Evolutionary conservation across 2,329 filamentous ascomycete genomes (phyloP), one percentile per base, ranked within the genome.

Genomic region (Alternaria incomplexa): DNA sequence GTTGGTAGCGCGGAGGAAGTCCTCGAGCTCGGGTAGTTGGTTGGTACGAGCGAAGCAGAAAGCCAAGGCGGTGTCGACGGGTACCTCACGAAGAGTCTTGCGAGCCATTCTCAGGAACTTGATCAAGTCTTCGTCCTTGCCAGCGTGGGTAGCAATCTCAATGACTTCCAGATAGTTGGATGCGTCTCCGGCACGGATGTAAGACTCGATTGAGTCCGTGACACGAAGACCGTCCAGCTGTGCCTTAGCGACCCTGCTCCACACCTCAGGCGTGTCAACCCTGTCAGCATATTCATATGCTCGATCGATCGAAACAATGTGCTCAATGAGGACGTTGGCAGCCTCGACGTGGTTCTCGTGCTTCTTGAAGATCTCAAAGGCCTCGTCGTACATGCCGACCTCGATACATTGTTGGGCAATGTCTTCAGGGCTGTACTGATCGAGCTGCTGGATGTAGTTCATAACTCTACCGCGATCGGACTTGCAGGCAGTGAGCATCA

Each of bases 311-410:
- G 93, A 97, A 76, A 99, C 95, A 73, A 99, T 90, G 77, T 99
- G 90, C 76, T 99, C 96, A 25, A 99, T 92, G 6, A 99, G 89
- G 28, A 99, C 96, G 68, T 95, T 91, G 72, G 92, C 92, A 28
- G 96, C 96, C 53, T 92, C 91, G 58, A 88, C 85, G 81, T 97
- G 93, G 82, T 97, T 93, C 77, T 91, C 90, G 70, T 94, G 92
- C 88, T 99, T 99, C 89, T 98, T 98, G 87, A 93, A 97, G 72
- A 99, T 96, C 83, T 97, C 93, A 72, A 99, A 97, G 2, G 96
- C 96, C 81, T 99, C 96, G 81, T 99, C 96, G 75, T 92, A 93
- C 71, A 99, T 87, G 65, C 96, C 96, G 62, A 98, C 93, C 62
- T 97, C 92, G 73, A 98, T 96, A 82, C 93, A 97, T 74, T 97